Conservation (phyloP, 2,329 filamentous ascomycete genomes). For the Xylariaceae sp. region DNA sequence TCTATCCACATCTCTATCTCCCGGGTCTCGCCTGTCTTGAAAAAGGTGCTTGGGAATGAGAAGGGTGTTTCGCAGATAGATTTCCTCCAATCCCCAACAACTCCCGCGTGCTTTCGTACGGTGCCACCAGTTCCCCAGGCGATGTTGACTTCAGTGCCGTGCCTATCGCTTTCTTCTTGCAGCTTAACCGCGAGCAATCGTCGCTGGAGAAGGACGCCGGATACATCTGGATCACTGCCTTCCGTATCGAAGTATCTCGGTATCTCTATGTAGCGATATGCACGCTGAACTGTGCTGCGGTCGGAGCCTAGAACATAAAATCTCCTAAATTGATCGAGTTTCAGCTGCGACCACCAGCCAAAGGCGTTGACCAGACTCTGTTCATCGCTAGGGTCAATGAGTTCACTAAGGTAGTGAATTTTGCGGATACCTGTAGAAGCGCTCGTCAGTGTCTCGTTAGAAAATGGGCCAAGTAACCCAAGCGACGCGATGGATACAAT, state of each 20-base stretch:
- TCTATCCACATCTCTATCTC: constrained; percentile 23
- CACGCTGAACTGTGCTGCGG: constrained; percentile 23
- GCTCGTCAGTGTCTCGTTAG: not conserved
- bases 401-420: constrained; percentile 42
- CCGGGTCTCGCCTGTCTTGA: constrained; percentile 16
- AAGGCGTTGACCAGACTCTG: constrained; percentile 60
- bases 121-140: constrained; percentile 6
- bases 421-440: constrained; percentile 23
- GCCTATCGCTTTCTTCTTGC: constrained; percentile 8
- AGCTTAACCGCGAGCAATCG: constrained; percentile 9
- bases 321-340: constrained; percentile 47
- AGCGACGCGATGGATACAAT: not conserved
- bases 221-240: constrained; percentile 35
- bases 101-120: not conserved
- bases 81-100: constrained; percentile 1
- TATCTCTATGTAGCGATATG: constrained; percentile 32
- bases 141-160: constrained; percentile 8
- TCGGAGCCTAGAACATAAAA: constrained; percentile 52
- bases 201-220: constrained; percentile 15
- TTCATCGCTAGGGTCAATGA: constrained; percentile 54
- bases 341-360: constrained; percentile 50
- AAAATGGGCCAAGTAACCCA: not conserved
- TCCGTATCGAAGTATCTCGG: constrained; percentile 36
- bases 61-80: constrained; percentile 15
- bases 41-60: constrained; percentile 11